phyloP scores from a whole-genome alignment of 2,329 filamentous ascomycete genomes.

The Madurella fahalii region DNA sequence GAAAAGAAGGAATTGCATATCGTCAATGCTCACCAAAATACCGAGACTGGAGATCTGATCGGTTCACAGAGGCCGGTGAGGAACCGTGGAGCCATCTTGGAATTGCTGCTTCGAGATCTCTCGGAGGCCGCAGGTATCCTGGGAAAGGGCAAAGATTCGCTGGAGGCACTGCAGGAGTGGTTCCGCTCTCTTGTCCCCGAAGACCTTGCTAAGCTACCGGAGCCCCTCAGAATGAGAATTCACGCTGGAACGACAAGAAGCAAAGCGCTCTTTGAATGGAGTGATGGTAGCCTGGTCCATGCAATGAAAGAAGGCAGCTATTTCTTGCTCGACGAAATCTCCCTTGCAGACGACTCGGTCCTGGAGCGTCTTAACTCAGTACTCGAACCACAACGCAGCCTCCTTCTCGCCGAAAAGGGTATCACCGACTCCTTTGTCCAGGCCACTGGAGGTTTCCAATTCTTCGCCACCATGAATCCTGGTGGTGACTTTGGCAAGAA shows the following conservation, averaged over 20 bases:
- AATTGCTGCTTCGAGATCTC: constrained; percentile 62
- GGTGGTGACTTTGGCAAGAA: constrained; percentile 98
- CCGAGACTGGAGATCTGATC: constrained; percentile 95
- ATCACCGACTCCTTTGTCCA: constrained; percentile 74
- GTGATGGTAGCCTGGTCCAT: constrained; percentile 86
- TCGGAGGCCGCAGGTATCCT: constrained; percentile 40
- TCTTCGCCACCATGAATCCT: constrained; percentile 98
- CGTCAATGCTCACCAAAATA: constrained; percentile 97
- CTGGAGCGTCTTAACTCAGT: constrained; percentile 95
- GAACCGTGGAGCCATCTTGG: constrained; percentile 71
- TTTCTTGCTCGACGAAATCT: constrained; percentile 96
- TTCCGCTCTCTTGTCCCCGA: constrained; percentile 53
- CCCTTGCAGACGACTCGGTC: constrained; percentile 94
- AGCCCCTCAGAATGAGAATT: constrained; percentile 45
- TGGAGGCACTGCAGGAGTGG: constrained; percentile 54
- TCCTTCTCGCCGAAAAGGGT: constrained; percentile 92
- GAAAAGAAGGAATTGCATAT: constrained; percentile 73
- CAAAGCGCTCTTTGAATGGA: constrained; percentile 93
- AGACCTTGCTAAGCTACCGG: constrained; percentile 43
- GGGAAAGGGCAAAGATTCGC: constrained; percentile 36
- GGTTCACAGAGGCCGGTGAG: constrained; percentile 89
- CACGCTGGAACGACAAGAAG: constrained; percentile 54
- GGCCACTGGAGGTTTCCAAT: constrained; percentile 79
- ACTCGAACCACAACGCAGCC: constrained; percentile 78
- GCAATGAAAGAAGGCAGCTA: constrained; percentile 88